Percentiles rank a stretch among this genome's conserved stretches.
These are phyloP conservation scores for Stachybotrys chlorohalonatus DNA, from an alignment of 2,329 filamentous ascomycete genomes.

Conservation along the genomic window DNA sequence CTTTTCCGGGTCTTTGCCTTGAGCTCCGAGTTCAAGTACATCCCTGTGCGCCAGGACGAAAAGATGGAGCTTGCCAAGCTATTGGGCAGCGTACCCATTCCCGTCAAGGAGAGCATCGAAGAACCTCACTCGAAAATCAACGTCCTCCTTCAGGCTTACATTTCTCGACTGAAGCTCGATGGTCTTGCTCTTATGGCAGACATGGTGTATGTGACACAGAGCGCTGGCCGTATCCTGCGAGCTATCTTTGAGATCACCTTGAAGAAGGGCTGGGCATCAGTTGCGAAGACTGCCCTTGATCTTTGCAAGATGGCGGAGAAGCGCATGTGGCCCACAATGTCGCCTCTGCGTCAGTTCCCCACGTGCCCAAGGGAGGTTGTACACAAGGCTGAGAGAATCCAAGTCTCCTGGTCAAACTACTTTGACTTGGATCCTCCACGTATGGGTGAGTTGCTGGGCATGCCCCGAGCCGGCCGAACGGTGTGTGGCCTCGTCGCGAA, in stretches of 20 bases:
- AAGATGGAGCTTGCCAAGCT: constrained; percentile 93
- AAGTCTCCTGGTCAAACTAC: constrained; percentile 87
- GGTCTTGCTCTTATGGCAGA: constrained; percentile 95
- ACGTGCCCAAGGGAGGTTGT: constrained; percentile 76
- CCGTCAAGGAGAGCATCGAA: constrained; percentile 95
- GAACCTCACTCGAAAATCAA: constrained; percentile 98
- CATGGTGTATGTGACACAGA: constrained; percentile 97
- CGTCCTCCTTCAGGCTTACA: constrained; percentile 91
- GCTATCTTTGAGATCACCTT: constrained; percentile 96
- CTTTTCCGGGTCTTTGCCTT: constrained; percentile 93
- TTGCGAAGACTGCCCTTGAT: constrained; percentile 85
- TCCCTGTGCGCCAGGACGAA: constrained; percentile 93
- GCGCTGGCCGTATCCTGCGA: constrained; percentile 87
- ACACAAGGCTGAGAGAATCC: constrained; percentile 87
- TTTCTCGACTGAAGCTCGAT: constrained; percentile 87
- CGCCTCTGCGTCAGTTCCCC: constrained; percentile 84
- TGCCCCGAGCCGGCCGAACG: constrained; percentile 77
- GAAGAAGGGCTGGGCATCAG: constrained; percentile 91
- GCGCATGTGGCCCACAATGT: constrained; percentile 99
- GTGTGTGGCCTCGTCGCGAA: constrained; percentile 84
- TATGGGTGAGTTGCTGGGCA: constrained; percentile 88
- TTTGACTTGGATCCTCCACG: constrained; percentile 93
- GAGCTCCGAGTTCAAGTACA: constrained; percentile 98
- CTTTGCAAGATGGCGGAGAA: constrained; percentile 99
- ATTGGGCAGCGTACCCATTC: constrained; percentile 81